phyloP scores from a whole-genome alignment of 1,139 yeast species.

The Yamadazyma triangularis region DNA sequence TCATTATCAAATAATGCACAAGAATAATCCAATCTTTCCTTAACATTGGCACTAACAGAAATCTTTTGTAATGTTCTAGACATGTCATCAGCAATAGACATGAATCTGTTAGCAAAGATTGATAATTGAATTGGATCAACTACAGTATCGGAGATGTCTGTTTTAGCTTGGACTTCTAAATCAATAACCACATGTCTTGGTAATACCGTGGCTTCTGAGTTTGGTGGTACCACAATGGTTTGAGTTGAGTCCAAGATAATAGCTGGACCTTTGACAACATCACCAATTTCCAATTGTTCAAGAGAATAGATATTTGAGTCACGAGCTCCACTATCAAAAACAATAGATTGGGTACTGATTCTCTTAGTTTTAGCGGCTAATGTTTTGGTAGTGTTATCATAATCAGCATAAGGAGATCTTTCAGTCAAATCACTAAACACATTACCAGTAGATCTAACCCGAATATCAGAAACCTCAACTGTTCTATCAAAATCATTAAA shows the following conservation, averaged over 20 bases:
- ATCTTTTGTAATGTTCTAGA: constrained; percentile 19
- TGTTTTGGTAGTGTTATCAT: constrained; percentile 5
- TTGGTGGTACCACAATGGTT: constrained; percentile 13
- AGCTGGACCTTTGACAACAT: constrained; percentile 16
- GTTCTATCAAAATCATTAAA: constrained; percentile 53
- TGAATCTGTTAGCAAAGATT: constrained; percentile 18
- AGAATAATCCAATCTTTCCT: constrained; percentile 26
- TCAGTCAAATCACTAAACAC: constrained; percentile 21
- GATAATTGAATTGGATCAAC: constrained; percentile 19
- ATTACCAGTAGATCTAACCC: constrained; percentile 15
- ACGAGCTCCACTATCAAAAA: constrained; percentile 10
- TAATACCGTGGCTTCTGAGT: constrained; percentile 10
- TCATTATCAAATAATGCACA: constrained; percentile 20
- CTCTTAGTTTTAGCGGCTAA: constrained; percentile 3
- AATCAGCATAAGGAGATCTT: constrained; percentile 12
- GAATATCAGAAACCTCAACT: constrained; percentile 14
- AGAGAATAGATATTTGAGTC: constrained; percentile 13
- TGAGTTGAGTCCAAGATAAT: constrained; percentile 14
- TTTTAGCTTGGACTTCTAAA: constrained; percentile 11
- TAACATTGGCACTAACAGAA: constrained; percentile 18
- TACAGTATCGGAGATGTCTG: constrained; percentile 8
- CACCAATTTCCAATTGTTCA: constrained; percentile 13
- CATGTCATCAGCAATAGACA: constrained; percentile 21
- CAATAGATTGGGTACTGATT: constrained; percentile 4
- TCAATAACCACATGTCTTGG: constrained; percentile 19